A percentile compares a stretch with the other conserved stretches of the same genome.
These are phyloP conservation scores for Tetrahymena thermophila DNA, from an alignment of 73 alveolate species.

Conservation along the genomic window DNA sequence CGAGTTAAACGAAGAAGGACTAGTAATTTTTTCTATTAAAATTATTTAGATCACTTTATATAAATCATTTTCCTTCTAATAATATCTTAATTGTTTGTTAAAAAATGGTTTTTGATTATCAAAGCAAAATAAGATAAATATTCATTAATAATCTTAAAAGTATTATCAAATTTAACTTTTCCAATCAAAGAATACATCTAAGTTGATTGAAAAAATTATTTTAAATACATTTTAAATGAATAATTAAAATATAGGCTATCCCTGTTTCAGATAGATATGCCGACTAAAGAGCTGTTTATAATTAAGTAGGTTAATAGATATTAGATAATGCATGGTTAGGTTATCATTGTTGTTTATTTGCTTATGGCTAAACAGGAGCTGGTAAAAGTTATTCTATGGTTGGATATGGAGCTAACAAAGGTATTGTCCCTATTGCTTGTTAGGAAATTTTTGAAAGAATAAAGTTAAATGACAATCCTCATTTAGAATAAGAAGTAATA, in stretches of 20 bases:
- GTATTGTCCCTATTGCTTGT: conserved; percentile 99
- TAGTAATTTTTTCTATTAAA: not conserved
- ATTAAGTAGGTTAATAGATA: conserved; percentile 73
- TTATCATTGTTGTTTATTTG: conserved; percentile 97
- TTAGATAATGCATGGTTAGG: conserved; percentile 96
- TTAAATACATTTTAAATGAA: not conserved
- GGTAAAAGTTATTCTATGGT: conserved; percentile 98
- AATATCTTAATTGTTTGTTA: too few relatives aligned
- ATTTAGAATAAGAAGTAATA: not conserved
- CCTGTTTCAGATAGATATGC: conserved; percentile 64
- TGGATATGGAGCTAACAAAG: conserved; percentile 97
- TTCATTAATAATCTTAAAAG: conserved; percentile 26
- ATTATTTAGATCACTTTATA: not conserved
- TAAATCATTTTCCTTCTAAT: too few relatives aligned
- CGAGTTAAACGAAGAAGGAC: conserved; percentile 62
- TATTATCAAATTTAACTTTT: not conserved
- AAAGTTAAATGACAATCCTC: not conserved
- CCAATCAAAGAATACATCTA: not conserved
- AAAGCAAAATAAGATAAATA: not conserved
- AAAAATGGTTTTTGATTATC: too few relatives aligned
- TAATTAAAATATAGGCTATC: not conserved
- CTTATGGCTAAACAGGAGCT: conserved; percentile 98
- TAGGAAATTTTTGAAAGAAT: conserved; percentile 84
- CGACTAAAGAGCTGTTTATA: conserved; percentile 86
- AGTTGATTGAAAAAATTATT: not conserved